Evolutionary conservation across 805 yeast genomes (phyloP).

Genomic region (Myxozyma monticola): DNA sequence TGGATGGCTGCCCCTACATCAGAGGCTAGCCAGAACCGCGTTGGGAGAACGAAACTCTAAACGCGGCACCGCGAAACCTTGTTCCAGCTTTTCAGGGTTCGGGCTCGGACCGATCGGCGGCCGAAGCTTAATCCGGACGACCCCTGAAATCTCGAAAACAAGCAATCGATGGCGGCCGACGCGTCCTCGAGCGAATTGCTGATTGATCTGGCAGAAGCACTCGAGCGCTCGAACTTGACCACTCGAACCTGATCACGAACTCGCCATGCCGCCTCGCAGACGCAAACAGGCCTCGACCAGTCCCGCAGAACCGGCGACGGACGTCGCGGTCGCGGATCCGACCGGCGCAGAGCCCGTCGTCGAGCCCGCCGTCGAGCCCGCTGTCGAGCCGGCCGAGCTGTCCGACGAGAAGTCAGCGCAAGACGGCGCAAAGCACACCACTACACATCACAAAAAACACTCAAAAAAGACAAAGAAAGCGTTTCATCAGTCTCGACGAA

Average conservation of each 20-base stretch:
- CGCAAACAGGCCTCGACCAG: conserved; percentile 4
- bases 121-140: no score
- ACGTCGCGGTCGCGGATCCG: conserved; percentile 4
- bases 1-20: no score
- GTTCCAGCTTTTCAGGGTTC: no score
- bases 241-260: not conserved
- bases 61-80: no score
- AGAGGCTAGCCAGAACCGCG: no score
- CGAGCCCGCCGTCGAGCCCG: not conserved
- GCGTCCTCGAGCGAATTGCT: no score
- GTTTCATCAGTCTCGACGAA: conserved; percentile 16
- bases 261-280: conserved; percentile 8
- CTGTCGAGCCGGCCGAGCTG: not conserved
- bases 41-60: no score
- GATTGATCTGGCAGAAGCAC: no score
- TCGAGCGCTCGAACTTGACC: not conserved
- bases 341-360: conserved; percentile 11
- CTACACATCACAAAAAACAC: not conserved
- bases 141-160: no score
- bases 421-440: not conserved
- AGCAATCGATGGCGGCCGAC: no score
- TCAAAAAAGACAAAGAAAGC: not conserved
- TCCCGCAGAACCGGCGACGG: not conserved
- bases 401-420: not conserved
- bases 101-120: no score